Percentiles rank a stretch among this genome's conserved stretches.
phyloP scores from a whole-genome alignment of 2,329 filamentous ascomycete species.

The Whalleya microplaca region DNA sequence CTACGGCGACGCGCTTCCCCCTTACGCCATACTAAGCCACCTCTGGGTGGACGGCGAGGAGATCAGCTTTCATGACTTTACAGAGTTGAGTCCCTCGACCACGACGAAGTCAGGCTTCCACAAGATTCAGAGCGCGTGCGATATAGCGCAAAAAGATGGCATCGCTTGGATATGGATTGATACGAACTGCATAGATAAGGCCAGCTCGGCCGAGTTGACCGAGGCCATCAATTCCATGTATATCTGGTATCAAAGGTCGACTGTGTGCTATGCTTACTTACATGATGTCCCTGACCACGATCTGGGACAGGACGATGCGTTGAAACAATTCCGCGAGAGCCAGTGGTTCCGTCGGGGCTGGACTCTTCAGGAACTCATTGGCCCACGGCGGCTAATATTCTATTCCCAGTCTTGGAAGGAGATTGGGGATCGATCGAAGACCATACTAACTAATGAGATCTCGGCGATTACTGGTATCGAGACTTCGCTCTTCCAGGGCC shows the following conservation, averaged over 20 bases:
- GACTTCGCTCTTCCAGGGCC: background rate
- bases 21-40: constrained; percentile 29
- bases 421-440: constrained; percentile 24
- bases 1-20: constrained; percentile 8
- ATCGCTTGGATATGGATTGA: too few relatives aligned
- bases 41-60: constrained; percentile 23
- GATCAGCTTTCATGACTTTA: constrained; percentile 15
- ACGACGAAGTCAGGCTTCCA: constrained; percentile 8
- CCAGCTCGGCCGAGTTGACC: constrained; percentile 19
- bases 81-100: background rate
- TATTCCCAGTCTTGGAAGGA: constrained; percentile 19
- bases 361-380: constrained; percentile 29
- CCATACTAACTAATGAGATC: constrained; percentile 1
- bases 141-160: constrained; percentile 10
- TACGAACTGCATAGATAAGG: constrained; percentile 24
- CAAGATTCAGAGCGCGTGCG: constrained; percentile 14
- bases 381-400: constrained; percentile 18
- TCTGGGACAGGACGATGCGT: too few relatives aligned
- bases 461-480: constrained; percentile 10
- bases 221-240: too few relatives aligned
- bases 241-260: constrained; percentile 14
- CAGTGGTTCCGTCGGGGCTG: constrained; percentile 27
- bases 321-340: constrained; percentile 3
- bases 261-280: constrained; percentile 19
- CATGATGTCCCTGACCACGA: background rate